These are phyloP conservation scores for Wallacemonas sp. DNA, from an alignment of 208 protist species.

Conservation along the genomic window DNA sequence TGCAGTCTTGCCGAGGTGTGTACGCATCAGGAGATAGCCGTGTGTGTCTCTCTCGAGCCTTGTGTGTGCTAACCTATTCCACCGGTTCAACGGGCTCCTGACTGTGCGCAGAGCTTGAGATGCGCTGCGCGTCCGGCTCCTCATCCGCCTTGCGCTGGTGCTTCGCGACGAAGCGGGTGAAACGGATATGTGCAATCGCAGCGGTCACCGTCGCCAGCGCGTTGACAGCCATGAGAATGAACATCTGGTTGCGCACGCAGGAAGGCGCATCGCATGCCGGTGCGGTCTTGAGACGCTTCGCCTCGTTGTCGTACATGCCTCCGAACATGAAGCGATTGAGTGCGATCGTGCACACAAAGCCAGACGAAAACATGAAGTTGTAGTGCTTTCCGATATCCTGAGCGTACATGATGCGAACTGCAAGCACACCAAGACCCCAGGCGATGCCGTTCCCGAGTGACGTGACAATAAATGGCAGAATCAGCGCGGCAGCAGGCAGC, in stretches of 20 bases:
- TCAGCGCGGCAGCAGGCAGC: constrained; percentile 42
- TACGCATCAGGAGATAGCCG: no score
- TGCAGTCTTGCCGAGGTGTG: no score
- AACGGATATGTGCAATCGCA: constrained; percentile 52
- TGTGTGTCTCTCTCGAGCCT: no score
- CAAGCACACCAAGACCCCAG: constrained; percentile 56
- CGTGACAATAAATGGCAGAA: constrained; percentile 63
- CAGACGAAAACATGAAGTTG: constrained; percentile 76
- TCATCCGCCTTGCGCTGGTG: constrained; percentile 21
- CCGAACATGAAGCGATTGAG: constrained; percentile 85
- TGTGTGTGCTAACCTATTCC: no score
- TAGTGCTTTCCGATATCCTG: constrained; percentile 82
- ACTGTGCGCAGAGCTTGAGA: no score
- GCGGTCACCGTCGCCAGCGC: constrained; percentile 31
- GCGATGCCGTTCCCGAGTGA: constrained; percentile 63
- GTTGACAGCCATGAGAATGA: constrained; percentile 76
- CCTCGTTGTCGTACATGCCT: constrained; percentile 68
- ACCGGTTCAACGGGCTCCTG: no score
- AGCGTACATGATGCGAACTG: constrained; percentile 67
- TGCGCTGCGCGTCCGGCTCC: no score
- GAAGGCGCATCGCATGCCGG: constrained; percentile 45
- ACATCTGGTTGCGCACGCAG: constrained; percentile 68
- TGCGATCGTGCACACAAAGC: constrained; percentile 63
- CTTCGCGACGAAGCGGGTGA: constrained; percentile 44
- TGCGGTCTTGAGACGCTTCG: constrained; percentile 17